Base-by-base conservation (phyloP, 495 filamentous ascomycete genomes). In the Tuber magnatum region DNA sequence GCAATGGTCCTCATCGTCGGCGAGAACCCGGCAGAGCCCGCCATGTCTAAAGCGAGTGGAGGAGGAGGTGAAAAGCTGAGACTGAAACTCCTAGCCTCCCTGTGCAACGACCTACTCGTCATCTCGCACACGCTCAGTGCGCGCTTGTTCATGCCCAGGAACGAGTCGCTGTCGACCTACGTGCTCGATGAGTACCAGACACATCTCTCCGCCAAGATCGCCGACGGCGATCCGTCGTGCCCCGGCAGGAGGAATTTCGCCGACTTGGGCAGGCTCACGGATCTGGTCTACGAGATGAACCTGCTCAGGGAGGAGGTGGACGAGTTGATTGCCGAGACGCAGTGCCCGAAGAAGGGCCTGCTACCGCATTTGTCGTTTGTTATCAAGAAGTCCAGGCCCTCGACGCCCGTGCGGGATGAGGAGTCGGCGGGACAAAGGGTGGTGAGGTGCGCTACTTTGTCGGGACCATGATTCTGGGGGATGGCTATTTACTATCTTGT, bases 41-140 rank as follows among this genome's bases (percentile, higher is more conserved):
- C 78, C 12, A 78, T 81, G 44, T 71, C 79, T 61, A 72, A 71
- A 18, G 28, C 20, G 28, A 18, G 14, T 35, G 71, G 75, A 22
- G 77, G 77, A 3, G 76, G 73, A 8, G 80, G 80, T 39, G 79
- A 74, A 65, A 71, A 70, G 8, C 18, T 81, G 16, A 75, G 80
- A 28, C 18, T 80, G 22, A 81, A 81, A 46, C 72, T 81, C 28
- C 61, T 82, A 22, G 81, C 77, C 10, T 78, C 77, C 3, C 72
- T 82, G 2, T 82, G 81, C 51, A 82, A 82, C 61, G 81, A 82
- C 68, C 65, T 82, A 9, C 80, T 82, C 28, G 81, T 82, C 32
- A 80, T 82, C 40, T 82, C 81, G 1, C 81, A 82, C 68, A 82
- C 81, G 1, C 77, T 82, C 44, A 78, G 77, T 18, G 80, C 81